Percentiles rank a stretch among this genome's conserved stretches.
Conservation (phyloP, 139 green algal genomes). For the Closterium sp. region DNA sequence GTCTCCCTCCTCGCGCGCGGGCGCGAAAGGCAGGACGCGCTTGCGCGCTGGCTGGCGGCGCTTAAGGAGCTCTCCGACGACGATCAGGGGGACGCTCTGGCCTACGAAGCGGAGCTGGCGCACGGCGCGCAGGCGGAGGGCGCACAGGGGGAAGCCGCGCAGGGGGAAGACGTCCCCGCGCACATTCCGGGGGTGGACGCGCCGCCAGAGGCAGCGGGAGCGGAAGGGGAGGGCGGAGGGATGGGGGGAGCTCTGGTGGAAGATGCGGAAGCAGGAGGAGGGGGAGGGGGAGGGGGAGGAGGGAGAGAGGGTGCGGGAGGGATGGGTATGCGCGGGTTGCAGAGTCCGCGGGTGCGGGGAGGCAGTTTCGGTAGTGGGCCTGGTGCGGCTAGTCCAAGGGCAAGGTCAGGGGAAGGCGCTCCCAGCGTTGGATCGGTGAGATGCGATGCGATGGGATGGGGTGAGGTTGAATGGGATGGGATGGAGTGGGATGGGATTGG, state of each 20-base stretch:
- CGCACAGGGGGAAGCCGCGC: not conserved
- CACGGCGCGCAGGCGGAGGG: not conserved
- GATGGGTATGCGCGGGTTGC: not conserved
- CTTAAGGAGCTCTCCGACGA: constrained; percentile 23
- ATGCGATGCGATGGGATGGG: not conserved
- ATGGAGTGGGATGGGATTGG: not conserved
- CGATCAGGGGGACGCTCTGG: not conserved
- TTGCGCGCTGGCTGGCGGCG: constrained; percentile 25
- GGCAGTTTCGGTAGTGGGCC: not conserved
- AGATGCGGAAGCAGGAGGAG: not conserved
- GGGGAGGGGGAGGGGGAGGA: not conserved
- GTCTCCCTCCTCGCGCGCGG: constrained; percentile 18
- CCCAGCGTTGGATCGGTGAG: not conserved
- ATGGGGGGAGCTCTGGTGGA: not conserved
- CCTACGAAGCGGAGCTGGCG: not conserved
- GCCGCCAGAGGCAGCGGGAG: not conserved
- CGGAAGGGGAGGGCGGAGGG: not conserved
- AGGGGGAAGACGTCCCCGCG: not conserved
- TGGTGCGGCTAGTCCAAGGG: not conserved
- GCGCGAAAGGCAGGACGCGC: constrained; percentile 5
- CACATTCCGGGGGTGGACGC: not conserved
- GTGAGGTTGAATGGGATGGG: not conserved
- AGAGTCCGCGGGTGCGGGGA: not conserved
- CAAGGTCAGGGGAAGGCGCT: not conserved
- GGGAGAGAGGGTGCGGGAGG: not conserved